phyloP scores from a whole-genome alignment of 179 eudicot genomes.

The Beta macrorhiza region DNA sequence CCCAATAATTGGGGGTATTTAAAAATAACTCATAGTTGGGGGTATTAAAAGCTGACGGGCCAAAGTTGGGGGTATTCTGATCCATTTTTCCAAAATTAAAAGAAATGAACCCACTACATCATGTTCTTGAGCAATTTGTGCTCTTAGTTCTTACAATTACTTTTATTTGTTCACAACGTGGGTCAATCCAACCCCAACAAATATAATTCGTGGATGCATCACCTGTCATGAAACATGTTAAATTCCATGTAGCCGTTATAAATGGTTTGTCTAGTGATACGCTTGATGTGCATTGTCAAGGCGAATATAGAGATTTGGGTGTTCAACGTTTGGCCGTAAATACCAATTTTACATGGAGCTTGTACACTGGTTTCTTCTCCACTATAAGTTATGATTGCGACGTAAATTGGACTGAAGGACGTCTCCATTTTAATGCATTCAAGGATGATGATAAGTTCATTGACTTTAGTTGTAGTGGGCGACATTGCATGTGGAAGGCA shows the following conservation, averaged over 20 bases:
- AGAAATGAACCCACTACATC: background rate
- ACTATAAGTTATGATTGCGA: conserved; percentile 11
- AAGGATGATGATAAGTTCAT: conserved; percentile 7
- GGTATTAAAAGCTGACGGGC: too few relatives aligned
- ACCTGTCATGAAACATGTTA: background rate
- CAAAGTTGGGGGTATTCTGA: too few relatives aligned
- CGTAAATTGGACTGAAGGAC: conserved; percentile 8
- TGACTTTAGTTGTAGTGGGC: conserved; percentile 30
- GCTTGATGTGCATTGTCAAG: conserved; percentile 17
- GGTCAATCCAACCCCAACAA: background rate
- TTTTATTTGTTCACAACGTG: background rate
- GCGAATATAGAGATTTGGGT: conserved; percentile 9
- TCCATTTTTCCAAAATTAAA: too few relatives aligned
- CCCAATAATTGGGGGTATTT: too few relatives aligned
- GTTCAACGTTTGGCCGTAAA: background rate
- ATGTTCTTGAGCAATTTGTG: background rate
- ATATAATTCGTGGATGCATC: background rate
- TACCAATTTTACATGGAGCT: conserved; percentile 14
- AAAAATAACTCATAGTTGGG: too few relatives aligned
- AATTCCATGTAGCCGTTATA: conserved; percentile 7
- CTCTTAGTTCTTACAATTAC: background rate
- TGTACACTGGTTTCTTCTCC: conserved; percentile 8
- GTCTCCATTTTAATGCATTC: conserved; percentile 23
- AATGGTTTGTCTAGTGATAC: conserved; percentile 7
- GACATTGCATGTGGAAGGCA: conserved; percentile 36